Evolutionary conservation across 768 basidiomycete genomes (phyloP), one percentile per base, ranked within the genome.

Genomic region (Panaeolus cyanescens): DNA sequence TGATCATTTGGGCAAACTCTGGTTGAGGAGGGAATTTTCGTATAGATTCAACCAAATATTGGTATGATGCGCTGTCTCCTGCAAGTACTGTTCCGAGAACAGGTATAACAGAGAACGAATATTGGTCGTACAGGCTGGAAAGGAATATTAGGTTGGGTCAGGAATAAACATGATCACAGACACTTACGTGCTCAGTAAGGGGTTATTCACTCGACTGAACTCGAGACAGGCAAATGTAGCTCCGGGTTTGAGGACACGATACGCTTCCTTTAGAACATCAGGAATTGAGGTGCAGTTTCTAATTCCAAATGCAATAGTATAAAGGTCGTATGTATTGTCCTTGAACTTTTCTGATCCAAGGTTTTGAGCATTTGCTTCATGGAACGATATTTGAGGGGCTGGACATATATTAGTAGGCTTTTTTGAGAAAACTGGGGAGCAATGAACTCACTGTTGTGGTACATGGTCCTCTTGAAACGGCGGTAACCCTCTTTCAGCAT

Each of bases 231-330:
- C 92, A 73, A 99, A 96, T 9, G 86, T 91, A 55, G 95, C 97
- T 60, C 97, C 97, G 0, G 97, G 97, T 73, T 96, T 98, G 32
- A 99, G 84, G 13, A 99, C 95, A 22, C 97, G 86, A 74, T 96
- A 79, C 1, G 97, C 97, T 72, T 98, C 95, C 60, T 82, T 82
- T 45, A 99, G 79, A 15, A 95, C 97, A 22, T 86, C 88, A 1
- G 92, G 90, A 60, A 98, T 86, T 54, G 92, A 93, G 17, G 97
- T 99, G 78, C 94, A 96, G 71, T 99, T 99, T 36, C 97, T 85
- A 67, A 99, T 99, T 25, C 97, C 96, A 68, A 99, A 99, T 0
- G 97, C 95, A 72, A 99, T 98, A 28, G 97, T 99, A 78, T 99
- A 99, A 17, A 98, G 79, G 77, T 99, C 95, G 65, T 96, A 94